Percentiles rank a stretch among this genome's conserved stretches.
Evolutionary conservation across 108 stramenopile species (phyloP).

Genomic region (Pseudonitzschia delicatissima): DNA sequence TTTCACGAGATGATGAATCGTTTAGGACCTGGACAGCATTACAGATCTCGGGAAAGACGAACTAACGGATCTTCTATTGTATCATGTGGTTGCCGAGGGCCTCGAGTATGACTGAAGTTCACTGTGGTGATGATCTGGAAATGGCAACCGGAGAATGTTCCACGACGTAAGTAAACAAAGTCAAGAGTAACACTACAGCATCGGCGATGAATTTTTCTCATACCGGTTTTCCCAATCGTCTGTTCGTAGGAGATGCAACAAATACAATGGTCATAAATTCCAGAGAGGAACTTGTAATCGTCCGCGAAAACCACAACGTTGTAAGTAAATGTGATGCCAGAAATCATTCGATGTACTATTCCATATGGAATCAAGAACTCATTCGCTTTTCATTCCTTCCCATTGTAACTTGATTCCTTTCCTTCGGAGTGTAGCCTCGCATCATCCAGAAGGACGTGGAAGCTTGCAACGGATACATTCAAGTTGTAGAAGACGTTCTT

Average conservation of each 20-base stretch:
- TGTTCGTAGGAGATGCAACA: neutral
- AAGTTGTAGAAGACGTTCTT: neutral
- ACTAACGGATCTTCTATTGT: neutral
- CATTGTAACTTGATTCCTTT: neutral
- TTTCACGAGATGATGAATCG: neutral
- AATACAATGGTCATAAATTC: neutral
- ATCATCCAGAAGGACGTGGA: neutral
- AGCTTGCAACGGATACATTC: neutral
- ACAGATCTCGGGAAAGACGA: neutral
- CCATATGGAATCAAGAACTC: neutral
- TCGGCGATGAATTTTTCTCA: neutral
- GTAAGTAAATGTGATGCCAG: neutral
- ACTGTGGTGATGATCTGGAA: neutral
- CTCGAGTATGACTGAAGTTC: neutral
- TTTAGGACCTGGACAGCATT: neutral
- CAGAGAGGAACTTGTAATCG: neutral
- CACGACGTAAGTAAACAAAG: neutral
- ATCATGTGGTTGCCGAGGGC: neutral
- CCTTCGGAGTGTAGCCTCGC: neutral
- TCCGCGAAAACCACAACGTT: neutral
- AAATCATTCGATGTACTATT: neutral
- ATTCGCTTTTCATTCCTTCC: neutral
- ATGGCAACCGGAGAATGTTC: neutral
- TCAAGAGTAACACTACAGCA: neutral
- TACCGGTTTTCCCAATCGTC: neutral